These are phyloP conservation scores for Phyllosticta citrichinensis DNA, from an alignment of 2,329 filamentous ascomycete species.

Conservation along the genomic window DNA sequence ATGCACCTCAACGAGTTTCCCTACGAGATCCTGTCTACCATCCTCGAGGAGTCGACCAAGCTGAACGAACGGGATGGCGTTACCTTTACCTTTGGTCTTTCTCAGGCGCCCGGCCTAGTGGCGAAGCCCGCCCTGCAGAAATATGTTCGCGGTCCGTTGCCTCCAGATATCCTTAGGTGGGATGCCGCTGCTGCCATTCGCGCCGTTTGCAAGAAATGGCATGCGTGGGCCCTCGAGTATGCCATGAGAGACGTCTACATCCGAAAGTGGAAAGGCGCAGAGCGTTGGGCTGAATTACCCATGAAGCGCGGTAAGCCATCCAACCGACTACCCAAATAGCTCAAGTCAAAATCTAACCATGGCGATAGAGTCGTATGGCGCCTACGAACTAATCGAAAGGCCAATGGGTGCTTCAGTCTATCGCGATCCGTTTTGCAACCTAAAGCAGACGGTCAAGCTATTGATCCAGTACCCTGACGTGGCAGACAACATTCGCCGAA, in stretches of 20 bases:
- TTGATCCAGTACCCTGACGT: conserved; percentile 36
- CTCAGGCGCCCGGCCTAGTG: conserved; percentile 38
- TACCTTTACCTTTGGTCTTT: conserved; percentile 44
- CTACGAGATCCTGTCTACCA: conserved; percentile 41
- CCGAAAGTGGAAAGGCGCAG: conserved; percentile 41
- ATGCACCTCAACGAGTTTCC: conserved; percentile 42
- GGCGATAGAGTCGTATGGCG: conserved; percentile 27
- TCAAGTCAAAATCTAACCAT: conserved; percentile 2
- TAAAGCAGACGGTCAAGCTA: conserved; percentile 38
- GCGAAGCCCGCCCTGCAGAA: conserved; percentile 36
- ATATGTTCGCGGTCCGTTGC: conserved; percentile 42
- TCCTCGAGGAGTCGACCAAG: conserved; percentile 39
- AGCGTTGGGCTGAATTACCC: conserved; percentile 43
- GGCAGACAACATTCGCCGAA: conserved; percentile 39
- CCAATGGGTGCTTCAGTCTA: conserved; percentile 38
- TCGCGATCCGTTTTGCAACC: conserved; percentile 39
- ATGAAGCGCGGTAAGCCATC: conserved; percentile 23
- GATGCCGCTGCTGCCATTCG: conserved; percentile 39
- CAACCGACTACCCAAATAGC: background rate
- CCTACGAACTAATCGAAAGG: conserved; percentile 40
- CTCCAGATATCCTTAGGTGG: conserved; percentile 43
- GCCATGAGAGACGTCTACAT: conserved; percentile 43
- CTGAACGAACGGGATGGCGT: conserved; percentile 38
- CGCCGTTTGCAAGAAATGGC: conserved; percentile 41
- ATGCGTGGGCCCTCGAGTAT: conserved; percentile 43